phyloP scores from a whole-genome alignment of 306 rosid species.

The Abrus pulchellus region DNA sequence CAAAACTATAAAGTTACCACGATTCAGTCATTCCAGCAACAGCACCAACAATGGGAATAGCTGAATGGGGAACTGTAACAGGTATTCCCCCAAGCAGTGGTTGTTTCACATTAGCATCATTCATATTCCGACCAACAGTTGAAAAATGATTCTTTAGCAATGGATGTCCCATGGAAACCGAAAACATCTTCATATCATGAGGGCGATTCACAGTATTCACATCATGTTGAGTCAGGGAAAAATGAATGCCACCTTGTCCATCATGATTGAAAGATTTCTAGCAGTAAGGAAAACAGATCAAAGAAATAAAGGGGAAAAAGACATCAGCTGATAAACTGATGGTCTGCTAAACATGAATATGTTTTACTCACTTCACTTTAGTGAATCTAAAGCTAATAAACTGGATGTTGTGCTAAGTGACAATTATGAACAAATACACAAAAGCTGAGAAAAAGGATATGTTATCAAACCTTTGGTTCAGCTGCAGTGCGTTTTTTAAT shows the following conservation, averaged over 20 bases:
- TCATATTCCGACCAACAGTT: slow-evolving; percentile 61
- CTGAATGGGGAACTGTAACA: slow-evolving; percentile 55
- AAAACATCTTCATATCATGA: slow-evolving; percentile 73
- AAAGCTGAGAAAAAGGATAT: neutral
- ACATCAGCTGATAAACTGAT: slow-evolving; percentile 24
- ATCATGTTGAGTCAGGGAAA: slow-evolving; percentile 68
- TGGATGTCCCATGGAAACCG: slow-evolving; percentile 62
- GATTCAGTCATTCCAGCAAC: slow-evolving; percentile 63
- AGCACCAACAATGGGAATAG: slow-evolving; percentile 52
- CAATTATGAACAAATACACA: slow-evolving; percentile 17
- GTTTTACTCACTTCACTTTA: slow-evolving; percentile 5
- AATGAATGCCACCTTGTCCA: slow-evolving; percentile 73
- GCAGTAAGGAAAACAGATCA: slow-evolving; percentile 51
- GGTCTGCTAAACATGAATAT: neutral
- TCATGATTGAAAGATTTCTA: slow-evolving; percentile 74
- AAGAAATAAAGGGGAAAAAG: slow-evolving; percentile 43
- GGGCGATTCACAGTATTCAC: slow-evolving; percentile 63
- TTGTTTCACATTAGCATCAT: slow-evolving; percentile 59
- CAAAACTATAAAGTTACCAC: slow-evolving; percentile 56
- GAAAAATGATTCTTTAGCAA: slow-evolving; percentile 66
- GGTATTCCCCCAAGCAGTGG: slow-evolving; percentile 71
- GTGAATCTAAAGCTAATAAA: slow-evolving; percentile 8
- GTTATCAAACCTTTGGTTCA: slow-evolving; percentile 65
- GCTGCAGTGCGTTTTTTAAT: slow-evolving; percentile 32
- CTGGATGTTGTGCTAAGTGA: neutral